Conservation (phyloP, 805 yeast genomes). For the Nakazawaea populi region DNA sequence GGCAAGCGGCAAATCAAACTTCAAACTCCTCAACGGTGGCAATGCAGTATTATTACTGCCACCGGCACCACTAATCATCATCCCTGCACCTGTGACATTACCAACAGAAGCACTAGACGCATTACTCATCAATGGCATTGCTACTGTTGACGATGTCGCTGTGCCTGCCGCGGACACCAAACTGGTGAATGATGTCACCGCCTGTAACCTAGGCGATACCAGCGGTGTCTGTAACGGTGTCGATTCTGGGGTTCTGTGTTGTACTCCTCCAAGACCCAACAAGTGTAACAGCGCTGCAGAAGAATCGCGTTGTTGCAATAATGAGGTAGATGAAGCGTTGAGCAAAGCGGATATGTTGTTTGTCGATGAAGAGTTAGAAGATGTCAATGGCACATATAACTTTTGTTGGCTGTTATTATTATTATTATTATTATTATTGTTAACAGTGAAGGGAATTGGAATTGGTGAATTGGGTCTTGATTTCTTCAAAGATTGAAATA, state of each 20-base stretch:
- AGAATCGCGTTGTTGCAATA: slow-evolving; percentile 15
- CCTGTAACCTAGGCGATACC: slow-evolving; percentile 24
- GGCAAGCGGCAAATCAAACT: slow-evolving; percentile 43
- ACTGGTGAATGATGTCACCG: slow-evolving; percentile 8
- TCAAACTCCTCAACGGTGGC: slow-evolving; percentile 46
- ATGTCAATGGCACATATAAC: not conserved
- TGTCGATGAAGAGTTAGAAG: not conserved
- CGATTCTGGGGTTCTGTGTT: slow-evolving; percentile 21
- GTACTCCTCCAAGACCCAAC: slow-evolving; percentile 15
- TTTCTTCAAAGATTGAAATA: slow-evolving; percentile 27
- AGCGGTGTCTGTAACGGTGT: slow-evolving; percentile 31
- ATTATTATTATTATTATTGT: not conserved
- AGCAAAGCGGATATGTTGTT: slow-evolving; percentile 1
- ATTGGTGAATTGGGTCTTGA: slow-evolving; percentile 46
- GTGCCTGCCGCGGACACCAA: slow-evolving; percentile 4
- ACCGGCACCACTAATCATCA: not conserved
- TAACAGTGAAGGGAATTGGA: not conserved
- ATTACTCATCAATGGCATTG: no score
- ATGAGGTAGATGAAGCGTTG: not conserved
- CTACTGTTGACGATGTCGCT: no score
- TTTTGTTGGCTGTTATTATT: not conserved
- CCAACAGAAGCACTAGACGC: no score
- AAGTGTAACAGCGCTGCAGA: slow-evolving; percentile 23
- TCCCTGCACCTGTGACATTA: slow-evolving; percentile 4
- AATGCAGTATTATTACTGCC: slow-evolving; percentile 18